Evolutionary conservation across 805 yeast genomes (phyloP), one percentile per base, ranked within the genome.

Genomic region (Kodamaea kaohsiungensis): DNA sequence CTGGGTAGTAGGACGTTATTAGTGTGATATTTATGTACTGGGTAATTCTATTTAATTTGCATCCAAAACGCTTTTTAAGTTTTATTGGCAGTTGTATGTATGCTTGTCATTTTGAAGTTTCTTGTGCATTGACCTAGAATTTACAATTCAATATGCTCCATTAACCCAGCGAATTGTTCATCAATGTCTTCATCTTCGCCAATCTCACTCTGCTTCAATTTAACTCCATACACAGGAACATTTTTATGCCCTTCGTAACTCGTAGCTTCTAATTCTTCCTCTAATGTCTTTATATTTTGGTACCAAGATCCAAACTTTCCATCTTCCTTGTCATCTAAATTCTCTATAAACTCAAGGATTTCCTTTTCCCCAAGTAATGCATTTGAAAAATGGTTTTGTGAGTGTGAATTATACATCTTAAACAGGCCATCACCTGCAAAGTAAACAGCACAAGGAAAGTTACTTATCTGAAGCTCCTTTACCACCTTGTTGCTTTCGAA

Each of bases 361-460:
- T 61, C 60, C 1, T 56, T 48, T 15, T 61, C 60, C 3, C 49
- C 53, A 10, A 72, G 49, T 40, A 46, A 63, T 15, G 53, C 60
- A 51, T 57, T 65, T 12, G 35, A 39, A 53, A 56, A 35, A 12
- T 54, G 59, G 49, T 60, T 60, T 46, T 64, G 65, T 12, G 65
- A 58, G 15, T 61, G 59, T 8, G 71, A 68, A 35, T 64, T 63
- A 56, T 49, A 67, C 4, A 58, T 57, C 52, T 62, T 65, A 52
- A 69, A 66, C 15, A 56, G 56, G 8, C 58, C 70, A n/a, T 50
- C 53, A 9, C 58, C 61, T 25, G 51, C 62, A 63, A 65, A 64
- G 62, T 58, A 73, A 46, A 57, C 69, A 61, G 59, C 66, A 56
- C 70, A 68, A 25, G 66, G 79, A 43, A 65, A 65, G 53, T 70